Conservation (phyloP, 345 rosid species). For the Adansonia digitata region DNA sequence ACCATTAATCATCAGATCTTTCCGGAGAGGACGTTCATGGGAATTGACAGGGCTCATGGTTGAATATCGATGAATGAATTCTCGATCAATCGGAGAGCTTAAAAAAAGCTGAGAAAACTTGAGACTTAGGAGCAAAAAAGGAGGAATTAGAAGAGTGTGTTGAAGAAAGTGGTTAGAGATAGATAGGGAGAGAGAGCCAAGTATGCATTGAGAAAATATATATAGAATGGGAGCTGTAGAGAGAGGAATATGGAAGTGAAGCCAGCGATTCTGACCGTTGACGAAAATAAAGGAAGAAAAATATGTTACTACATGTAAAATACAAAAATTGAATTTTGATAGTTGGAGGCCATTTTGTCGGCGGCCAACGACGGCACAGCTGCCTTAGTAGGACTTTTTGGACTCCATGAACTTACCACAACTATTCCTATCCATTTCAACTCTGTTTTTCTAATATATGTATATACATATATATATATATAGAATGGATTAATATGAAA, state of each 20-base stretch:
- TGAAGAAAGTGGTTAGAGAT: too few relatives aligned
- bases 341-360: neutral
- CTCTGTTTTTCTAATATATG: too few relatives aligned
- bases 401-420: too few relatives aligned
- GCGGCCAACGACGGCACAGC: neutral
- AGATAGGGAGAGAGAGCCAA: neutral
- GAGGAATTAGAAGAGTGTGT: neutral
- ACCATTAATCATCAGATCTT: conserved; percentile 23
- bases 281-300: conserved; percentile 24
- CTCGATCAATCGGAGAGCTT: too few relatives aligned
- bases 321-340: neutral
- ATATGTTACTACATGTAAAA: too few relatives aligned
- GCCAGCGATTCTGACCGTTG: conserved; percentile 80
- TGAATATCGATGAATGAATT: too few relatives aligned
- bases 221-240: neutral
- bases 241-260: conserved; percentile 3
- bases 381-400: neutral
- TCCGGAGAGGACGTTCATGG: conserved; percentile 20
- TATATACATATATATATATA: too few relatives aligned
- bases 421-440: too few relatives aligned
- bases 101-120: too few relatives aligned
- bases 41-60: conserved; percentile 36
- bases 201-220: too few relatives aligned
- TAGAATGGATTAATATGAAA: too few relatives aligned
- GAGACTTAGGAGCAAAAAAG: too few relatives aligned